phyloP scores from a whole-genome alignment of 1,284 basidiomycete genomes.

The Gymnopus androsaceus region DNA sequence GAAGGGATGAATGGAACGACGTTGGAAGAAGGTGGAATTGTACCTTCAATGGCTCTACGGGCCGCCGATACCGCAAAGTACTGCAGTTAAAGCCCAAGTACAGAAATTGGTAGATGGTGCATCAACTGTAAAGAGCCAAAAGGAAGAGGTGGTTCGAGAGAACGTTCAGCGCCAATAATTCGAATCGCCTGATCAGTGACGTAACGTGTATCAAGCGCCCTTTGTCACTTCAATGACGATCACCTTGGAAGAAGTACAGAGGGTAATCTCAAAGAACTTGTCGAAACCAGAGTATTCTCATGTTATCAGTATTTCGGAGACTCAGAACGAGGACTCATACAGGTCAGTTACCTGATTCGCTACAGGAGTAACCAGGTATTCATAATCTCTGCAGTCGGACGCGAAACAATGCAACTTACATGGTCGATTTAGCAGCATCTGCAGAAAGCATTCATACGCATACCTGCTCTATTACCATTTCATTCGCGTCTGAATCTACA shows the following conservation, averaged over 20 bases:
- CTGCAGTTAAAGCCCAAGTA: too few relatives aligned
- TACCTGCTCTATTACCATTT: constrained; percentile 11
- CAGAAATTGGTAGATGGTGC: too few relatives aligned
- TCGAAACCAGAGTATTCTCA: not conserved
- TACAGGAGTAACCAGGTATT: too few relatives aligned
- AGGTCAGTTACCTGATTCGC: constrained; percentile 10
- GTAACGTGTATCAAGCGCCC: not conserved
- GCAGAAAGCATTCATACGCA: constrained; percentile 8
- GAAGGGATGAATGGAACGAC: not conserved
- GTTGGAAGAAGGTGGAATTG: not conserved
- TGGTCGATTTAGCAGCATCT: constrained; percentile 13
- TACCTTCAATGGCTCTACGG: too few relatives aligned
- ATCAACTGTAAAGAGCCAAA: too few relatives aligned
- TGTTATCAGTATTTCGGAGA: constrained; percentile 5
- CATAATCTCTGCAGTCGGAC: constrained; percentile 5
- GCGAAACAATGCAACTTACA: constrained; percentile 9
- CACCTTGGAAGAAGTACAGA: constrained; percentile 12
- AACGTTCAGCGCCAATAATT: too few relatives aligned
- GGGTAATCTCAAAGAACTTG: constrained; percentile 5
- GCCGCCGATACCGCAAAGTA: too few relatives aligned
- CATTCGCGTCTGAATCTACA: constrained; percentile 1
- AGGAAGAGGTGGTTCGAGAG: too few relatives aligned
- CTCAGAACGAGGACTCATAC: constrained; percentile 6
- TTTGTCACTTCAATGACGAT: not conserved
- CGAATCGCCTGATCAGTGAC: too few relatives aligned